Evolutionary conservation across 257 asterid species (phyloP), one percentile per base, ranked within the genome.

Genomic region (Primulina huaijiensis): DNA sequence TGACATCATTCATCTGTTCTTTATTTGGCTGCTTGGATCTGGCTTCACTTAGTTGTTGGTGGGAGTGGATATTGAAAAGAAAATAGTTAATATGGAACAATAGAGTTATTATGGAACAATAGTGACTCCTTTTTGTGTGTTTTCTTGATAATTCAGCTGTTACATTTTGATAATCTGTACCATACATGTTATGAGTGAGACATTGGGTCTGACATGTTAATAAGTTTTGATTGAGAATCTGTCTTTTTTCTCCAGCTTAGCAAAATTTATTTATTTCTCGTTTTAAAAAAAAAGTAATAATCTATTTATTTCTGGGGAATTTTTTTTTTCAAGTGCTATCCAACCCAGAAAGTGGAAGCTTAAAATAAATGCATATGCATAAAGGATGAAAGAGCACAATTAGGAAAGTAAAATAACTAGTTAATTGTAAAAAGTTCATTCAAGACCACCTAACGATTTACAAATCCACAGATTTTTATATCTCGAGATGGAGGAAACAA

Each of bases 401-500:
- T 40, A 40, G 16, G 50, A 40, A 40, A 40, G 16, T 8, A 10
- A 11, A 11, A 10, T 10, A 40, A 40, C 4, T 40, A 10, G 50
- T 8, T 40, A 40, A 11, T 40, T 11, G 16, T 40, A 16, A 2
- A 3, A 43, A 35, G 43, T 43, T 2, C 12, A 43, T 12, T 64
- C 35, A 55, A 52, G 37, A 12, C 27, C 8, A 31, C 77, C 64
- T 76, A 19, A 74, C 53, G 19, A 17, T 74, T 70, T 74, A 73
- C 35, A 58, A 25, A 46, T 71, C 53, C 11, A 50, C 91, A 94
- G 99, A 94, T 94, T 74, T 94, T 94, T 74, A 80, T 94, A 80
- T 88, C 99, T 72, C 92, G 99, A 65, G 98, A 89, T 68, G 97
- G 99, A 75, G 97, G 98, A 65, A 94, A 82, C 81, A 94, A 91